Conservation (phyloP, 371 early-diverging fungal genomes). For the Encephalitozoon cuniculi region DNA sequence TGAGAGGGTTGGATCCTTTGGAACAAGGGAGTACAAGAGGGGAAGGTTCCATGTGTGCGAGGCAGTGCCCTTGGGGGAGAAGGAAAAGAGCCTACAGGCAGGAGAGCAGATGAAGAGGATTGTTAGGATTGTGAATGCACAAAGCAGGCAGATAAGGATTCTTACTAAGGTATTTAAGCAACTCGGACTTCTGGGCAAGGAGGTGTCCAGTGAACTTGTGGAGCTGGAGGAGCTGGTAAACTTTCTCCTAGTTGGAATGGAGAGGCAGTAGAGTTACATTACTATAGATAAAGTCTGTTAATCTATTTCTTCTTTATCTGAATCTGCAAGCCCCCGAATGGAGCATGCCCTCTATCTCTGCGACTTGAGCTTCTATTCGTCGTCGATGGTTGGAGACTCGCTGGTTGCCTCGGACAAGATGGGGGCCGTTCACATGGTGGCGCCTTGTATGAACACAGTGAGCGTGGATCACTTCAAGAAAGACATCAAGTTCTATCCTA, state of each 20-base stretch:
- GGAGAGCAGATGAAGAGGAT: not conserved
- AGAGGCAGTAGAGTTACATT: not conserved
- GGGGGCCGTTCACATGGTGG: not conserved
- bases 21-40: conserved; percentile 21
- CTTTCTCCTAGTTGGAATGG: not conserved
- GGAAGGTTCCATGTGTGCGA: conserved; percentile 25
- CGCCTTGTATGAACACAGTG: not conserved
- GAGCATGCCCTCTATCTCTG: not conserved
- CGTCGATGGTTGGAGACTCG: not conserved
- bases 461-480: conserved; percentile 16
- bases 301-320: not conserved
- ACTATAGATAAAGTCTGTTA: conserved; percentile 5
- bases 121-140: conserved; percentile 1
- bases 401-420: conserved; percentile 5
- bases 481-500: conserved; percentile 21
- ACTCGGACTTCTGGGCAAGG: not conserved
- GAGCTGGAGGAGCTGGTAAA: not conserved
- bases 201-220: not conserved
- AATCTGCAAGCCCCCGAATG: not conserved
- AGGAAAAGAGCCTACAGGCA: not conserved
- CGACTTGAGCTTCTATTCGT: conserved; percentile 4
- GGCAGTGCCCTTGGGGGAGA: conserved; percentile 2
- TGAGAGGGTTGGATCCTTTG: not conserved
- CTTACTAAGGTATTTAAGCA: not conserved
- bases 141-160: conserved; percentile 18